Base-by-base conservation (phyloP, 257 asterid genomes). In the Petunia secreta region DNA sequence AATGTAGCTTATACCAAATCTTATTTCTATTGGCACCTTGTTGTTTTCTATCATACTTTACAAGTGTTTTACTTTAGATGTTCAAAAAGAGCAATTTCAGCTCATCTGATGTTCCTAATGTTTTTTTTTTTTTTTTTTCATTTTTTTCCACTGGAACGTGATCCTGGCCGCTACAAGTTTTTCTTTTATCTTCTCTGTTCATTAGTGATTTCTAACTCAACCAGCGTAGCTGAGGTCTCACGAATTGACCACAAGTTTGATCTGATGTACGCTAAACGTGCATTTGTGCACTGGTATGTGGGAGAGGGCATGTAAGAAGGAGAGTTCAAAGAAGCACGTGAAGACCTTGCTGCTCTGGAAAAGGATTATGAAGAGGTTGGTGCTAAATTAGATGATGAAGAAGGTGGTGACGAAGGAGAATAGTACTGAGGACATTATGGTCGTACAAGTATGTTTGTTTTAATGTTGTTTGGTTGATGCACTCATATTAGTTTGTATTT, bases 291-390 rank as follows among this genome's bases (percentile, higher is more conserved):
- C 66, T 73, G 83, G 80, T 81, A 36, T 6, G 83, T 81, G 1
- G 80, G 83, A 44, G 75, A 74, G 54, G 83, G 83, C 11, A 81
- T 81, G 83, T 80, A 81, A 75, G 83, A 81, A 81, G 83, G 83
- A 14, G 83, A 80, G 37, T 81, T 81, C 80, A 74, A 80, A 8
- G 83, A 80, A 71, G 83, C 83, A 57, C 83, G 83, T 10, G 83
- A 80, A 74, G 79, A 80, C 36, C 79, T 80, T 71, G 83, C 83
- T 6, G 83, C 79, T 39, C 41, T 80, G 25, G 25, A 25, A 25
- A 25, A 25, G 25, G 25, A 25, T 25, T 25, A 25, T 25, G 25
- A 25, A 25, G 69, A 80, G 78, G 79, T 69, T 58, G 83, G 79
- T 80, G 83, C 83, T 8, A 79, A 80, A 34, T 41, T 59, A 36